These are phyloP conservation scores for Vigna angularis DNA, from an alignment of 306 rosid species.

Conservation along the genomic window DNA sequence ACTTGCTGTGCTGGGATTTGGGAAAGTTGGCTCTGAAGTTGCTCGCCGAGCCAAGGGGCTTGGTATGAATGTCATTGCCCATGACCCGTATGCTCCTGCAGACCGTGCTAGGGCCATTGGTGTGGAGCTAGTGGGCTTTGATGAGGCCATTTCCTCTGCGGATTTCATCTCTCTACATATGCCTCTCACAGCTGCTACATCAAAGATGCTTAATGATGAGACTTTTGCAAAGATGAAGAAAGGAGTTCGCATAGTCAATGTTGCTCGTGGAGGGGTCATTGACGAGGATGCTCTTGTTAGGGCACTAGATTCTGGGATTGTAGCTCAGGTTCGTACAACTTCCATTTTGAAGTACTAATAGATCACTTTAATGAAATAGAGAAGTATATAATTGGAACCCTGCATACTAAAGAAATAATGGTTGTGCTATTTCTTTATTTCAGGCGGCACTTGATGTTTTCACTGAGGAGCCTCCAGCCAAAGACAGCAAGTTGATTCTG, in stretches of 20 bases:
- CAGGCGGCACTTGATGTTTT: constrained; percentile 99
- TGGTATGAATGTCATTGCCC: constrained; percentile 96
- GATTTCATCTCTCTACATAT: constrained; percentile 97
- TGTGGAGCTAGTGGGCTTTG: constrained; percentile 95
- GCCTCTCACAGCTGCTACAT: constrained; percentile 94
- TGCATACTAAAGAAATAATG: constrained; percentile 14
- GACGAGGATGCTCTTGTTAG: constrained; percentile 95
- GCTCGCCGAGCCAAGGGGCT: constrained; percentile 98
- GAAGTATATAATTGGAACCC: neutral
- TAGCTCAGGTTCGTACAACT: constrained; percentile 76
- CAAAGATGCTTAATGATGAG: constrained; percentile 86
- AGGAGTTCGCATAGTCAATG: constrained; percentile 91
- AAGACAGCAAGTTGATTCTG: constrained; percentile 74
- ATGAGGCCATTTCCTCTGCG: constrained; percentile 81
- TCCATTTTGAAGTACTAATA: constrained; percentile 13
- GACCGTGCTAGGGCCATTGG: constrained; percentile 98
- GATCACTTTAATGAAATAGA: neutral
- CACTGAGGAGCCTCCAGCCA: constrained; percentile 82
- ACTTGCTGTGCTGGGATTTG: constrained; percentile 95
- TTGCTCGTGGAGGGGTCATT: constrained; percentile 98
- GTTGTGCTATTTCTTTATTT: constrained; percentile 34
- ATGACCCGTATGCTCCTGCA: constrained; percentile 95
- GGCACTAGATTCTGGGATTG: constrained; percentile 90
- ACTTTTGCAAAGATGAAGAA: constrained; percentile 96
- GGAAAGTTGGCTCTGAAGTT: constrained; percentile 98